These are phyloP conservation scores for Scytalidium lignicola DNA, from an alignment of 2,329 filamentous ascomycete species.

Conservation along the genomic window DNA sequence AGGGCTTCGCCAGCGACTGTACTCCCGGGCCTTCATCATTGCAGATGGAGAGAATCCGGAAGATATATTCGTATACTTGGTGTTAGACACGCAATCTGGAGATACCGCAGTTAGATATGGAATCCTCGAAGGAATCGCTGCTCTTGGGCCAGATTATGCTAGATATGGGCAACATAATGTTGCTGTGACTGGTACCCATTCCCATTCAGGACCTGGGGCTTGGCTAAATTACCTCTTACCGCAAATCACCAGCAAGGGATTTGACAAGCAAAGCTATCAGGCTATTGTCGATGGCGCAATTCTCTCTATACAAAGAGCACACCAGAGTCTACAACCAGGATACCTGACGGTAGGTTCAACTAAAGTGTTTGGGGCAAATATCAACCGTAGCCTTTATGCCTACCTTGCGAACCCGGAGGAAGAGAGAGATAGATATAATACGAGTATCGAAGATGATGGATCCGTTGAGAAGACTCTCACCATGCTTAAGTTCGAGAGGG, in stretches of 20 bases:
- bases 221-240: constrained; percentile 95
- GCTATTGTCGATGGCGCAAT: constrained; percentile 85
- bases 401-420: constrained; percentile 79
- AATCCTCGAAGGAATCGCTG: constrained; percentile 69
- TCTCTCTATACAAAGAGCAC: constrained; percentile 75
- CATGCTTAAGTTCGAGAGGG: constrained; percentile 70
- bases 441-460: constrained; percentile 46
- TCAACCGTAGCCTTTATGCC: constrained; percentile 83
- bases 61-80: constrained; percentile 79
- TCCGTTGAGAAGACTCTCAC: constrained; percentile 72
- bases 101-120: constrained; percentile 85
- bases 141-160: constrained; percentile 66
- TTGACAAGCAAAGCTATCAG: constrained; percentile 78
- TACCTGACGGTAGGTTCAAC: constrained; percentile 65
- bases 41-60: constrained; percentile 59
- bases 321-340: constrained; percentile 61
- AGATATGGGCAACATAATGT: constrained; percentile 76
- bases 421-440: constrained; percentile 65
- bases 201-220: constrained; percentile 83
- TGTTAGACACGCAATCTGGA: constrained; percentile 81
- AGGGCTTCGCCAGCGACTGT: constrained; percentile 80
- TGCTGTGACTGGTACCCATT: constrained; percentile 88
- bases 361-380: constrained; percentile 69
- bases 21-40: constrained; percentile 85
- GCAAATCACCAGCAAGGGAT: constrained; percentile 83